Evolutionary conservation across 805 yeast species (phyloP), one percentile per base, ranked within the genome.

Genomic region (Wickerhamomyces alni): DNA sequence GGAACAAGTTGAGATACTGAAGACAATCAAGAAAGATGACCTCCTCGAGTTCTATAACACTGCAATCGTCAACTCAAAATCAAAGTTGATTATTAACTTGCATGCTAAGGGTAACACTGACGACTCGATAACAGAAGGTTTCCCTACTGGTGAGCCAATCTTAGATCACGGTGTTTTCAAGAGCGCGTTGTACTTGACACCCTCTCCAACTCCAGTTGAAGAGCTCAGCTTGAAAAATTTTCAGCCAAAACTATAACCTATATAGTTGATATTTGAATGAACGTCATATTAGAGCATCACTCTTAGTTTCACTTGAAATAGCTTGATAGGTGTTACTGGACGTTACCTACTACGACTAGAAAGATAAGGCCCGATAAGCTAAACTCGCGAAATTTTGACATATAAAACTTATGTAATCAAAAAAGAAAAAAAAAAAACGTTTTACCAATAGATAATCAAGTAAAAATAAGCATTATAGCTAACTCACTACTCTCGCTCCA

Each of bases 1-100:
- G 29, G 62, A 66, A 34, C 81, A 80, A 42, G 87, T 85, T 7
- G 69, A 69, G 33, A 44, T 74, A 4, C 69, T 87, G 39, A 69
- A 72, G 37, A 52, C 52, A 3, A 58, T 87, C 38, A 67, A 80
- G 22, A 74, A 79, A 52, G 58, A 62, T 2, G 83, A 88, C 22
- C 63, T 88, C 28, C 48, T 75, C 21, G 66, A 68, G 1, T 80
- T 80, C 52, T 86, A 71, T 56, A 54, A 72, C 19, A 50, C 61
- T 4, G 66, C 62, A 41, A 65, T 84, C 4, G 44, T 67, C 7
- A 47, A 58, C 16, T 44, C 55, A 1, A 53, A 66, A 2, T 51
- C 78, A 1, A 74, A 64, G 51, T 55, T 81, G 17, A 69, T 79
- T 21, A 71, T 84, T 15, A 85, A 82, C 52, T 67, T 88, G 54